Base-by-base conservation (phyloP, 176 grass and related monocot genomes). In the Echinochloa phyllopogon region DNA sequence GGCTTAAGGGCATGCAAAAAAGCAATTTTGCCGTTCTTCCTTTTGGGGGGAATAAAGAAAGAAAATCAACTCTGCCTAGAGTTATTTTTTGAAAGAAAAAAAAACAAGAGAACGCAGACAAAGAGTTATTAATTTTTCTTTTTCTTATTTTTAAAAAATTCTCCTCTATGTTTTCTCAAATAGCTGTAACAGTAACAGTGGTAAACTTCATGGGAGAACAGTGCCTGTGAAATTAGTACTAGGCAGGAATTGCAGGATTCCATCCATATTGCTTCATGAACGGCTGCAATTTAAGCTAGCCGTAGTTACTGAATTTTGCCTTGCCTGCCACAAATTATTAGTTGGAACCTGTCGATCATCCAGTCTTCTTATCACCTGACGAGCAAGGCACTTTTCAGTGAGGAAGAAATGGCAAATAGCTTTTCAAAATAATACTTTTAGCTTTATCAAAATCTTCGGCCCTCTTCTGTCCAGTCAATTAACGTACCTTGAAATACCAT, bases 1-100 rank as follows among this genome's bases (percentile, higher is more conserved):
- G 37, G 78, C 61, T 39, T 39, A 81, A 56, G 29, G 15, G 41
- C 23, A 6, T 60, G 69, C 69, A 68, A 89, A 40, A 9, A 21
- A 13, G 48, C 18, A 14, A 10, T 7, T 24, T 36, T 17, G 42
- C 69, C 37, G 52, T 61, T 75, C 21, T 21, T 18, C 5, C 59
- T 7, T n/a, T 44, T 45, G 2, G 18, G 8, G 47, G 12, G 18
- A 2, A 18, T 33, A 13, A 88, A 88, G 76, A 71, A 88, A 69
- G 27, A 63, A 53, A 37, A n/a, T 23, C 33, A 63, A 1, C 79
- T 77, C 56, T 61, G 42, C 4, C 23, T 66, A 41, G 6, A 65
- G 4, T 40, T 3, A 9, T 20, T 65, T 53, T 40, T 75, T 39
- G 3, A 60, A 60, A 60, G 17, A 20, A 55, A 52, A 20, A 55